Evolutionary conservation across 1,284 basidiomycete genomes (phyloP), one percentile per base, ranked within the genome.

Genomic region (Jaminaea rosea): DNA sequence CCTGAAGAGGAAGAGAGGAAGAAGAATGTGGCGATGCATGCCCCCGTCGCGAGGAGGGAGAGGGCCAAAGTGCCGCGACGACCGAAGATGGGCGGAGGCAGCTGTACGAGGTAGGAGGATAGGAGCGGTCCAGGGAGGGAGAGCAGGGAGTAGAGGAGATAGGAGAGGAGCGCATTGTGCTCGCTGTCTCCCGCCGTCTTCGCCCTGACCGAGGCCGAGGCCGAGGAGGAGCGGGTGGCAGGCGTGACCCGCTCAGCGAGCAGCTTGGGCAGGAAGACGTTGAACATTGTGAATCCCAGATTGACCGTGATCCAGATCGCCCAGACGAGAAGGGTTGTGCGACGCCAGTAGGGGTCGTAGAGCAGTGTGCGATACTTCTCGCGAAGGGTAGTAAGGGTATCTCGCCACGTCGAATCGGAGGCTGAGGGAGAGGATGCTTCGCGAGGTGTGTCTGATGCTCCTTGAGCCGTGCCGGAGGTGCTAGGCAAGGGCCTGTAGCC

Each of bases 221-320:
- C 34, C n/a, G 17, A 19, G 42, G 34, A 36, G 4, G 34, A 21
- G 10, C 4, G n/a, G 11, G 39, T 42, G 39, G 39, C 19, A 23
- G 39, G 13, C 7, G 39, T 9, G 39, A 52, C 55, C 17, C 77
- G 67, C 60, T 79, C 80, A 78, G 91, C 91, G 26, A 97, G 77
- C 13, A 93, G 80, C 65, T 90, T 90, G 0, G 93, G 93, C 19
- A 96, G 80, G 75, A 86, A 97, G 11, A 94, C 90, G 69, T 97
- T 98, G 78, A 97, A 97, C 84, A 93, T 93, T 6, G 88, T 96
- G 69, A 84, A 91, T 1, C 84, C 89, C 85, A 67, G 47, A 47
- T 56, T 58, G 56, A 53, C 59, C 24, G 63, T 56, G 8, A 63
- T 63, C 70, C 70, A 73, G 36, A 72, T 65, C 41, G 57, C 49